A percentile compares a stretch with the other conserved stretches of the same genome.
Conservation (phyloP, 306 rosid species). For the Spatholobus suberectus region DNA sequence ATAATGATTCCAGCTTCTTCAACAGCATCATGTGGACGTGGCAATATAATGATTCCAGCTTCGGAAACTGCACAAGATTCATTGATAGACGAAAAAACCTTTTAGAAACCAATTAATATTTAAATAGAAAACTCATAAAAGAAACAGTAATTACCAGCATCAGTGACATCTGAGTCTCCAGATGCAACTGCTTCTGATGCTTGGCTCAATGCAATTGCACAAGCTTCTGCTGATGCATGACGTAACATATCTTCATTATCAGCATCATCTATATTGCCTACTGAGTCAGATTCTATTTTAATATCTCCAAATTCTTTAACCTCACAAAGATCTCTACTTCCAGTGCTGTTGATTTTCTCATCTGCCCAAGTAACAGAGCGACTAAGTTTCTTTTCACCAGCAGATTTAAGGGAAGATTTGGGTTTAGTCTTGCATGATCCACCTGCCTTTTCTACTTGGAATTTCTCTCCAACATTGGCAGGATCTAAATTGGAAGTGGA, state of each 20-base stretch:
- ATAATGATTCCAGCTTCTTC: conserved; percentile 81
- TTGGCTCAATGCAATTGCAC: conserved; percentile 74
- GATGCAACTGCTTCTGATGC: conserved; percentile 81
- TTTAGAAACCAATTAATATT: conserved; percentile 29
- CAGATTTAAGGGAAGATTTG: conserved; percentile 75
- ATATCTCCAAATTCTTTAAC: conserved; percentile 52
- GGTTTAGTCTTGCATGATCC: conserved; percentile 40
- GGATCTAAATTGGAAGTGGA: conserved; percentile 43
- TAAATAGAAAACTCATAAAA: conserved; percentile 34
- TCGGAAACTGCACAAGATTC: conserved; percentile 63
- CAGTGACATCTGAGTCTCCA: conserved; percentile 57
- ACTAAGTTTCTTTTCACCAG: conserved; percentile 57
- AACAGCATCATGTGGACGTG: conserved; percentile 47
- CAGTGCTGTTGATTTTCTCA: conserved; percentile 49
- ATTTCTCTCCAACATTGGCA: conserved; percentile 47
- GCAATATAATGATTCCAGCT: conserved; percentile 82
- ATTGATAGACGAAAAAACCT: not conserved
- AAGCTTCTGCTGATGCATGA: conserved; percentile 78
- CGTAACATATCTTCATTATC: conserved; percentile 55
- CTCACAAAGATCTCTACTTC: conserved; percentile 59
- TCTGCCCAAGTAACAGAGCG: conserved; percentile 97
- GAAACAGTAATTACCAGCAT: conserved; percentile 67
- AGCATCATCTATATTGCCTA: conserved; percentile 20
- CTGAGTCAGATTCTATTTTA: conserved; percentile 32
- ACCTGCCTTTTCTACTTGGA: conserved; percentile 44